Conservation (phyloP, 176 grass and related monocot species). For the Bolboschoenus planiculmis region DNA sequence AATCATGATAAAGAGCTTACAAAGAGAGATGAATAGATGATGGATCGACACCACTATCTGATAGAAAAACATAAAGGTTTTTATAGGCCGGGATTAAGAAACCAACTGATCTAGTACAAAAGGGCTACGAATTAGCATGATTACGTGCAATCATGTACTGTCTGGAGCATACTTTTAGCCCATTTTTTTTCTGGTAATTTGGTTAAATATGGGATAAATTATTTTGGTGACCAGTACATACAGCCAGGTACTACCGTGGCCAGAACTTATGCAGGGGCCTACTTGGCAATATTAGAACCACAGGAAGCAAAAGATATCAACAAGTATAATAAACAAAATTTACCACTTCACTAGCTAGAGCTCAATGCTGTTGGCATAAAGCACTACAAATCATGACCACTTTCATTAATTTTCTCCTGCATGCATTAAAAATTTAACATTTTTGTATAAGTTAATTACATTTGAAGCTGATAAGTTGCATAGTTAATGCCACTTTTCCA, state of each 20-base stretch:
- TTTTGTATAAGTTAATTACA: background rate
- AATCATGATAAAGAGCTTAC: background rate
- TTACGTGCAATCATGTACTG: background rate
- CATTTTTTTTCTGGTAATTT: background rate
- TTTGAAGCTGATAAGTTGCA: background rate
- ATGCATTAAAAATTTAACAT: constrained; percentile 9
- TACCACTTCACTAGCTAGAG: constrained; percentile 18
- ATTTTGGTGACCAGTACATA: background rate
- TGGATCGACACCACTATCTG: background rate
- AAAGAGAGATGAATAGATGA: background rate
- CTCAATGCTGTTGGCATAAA: background rate
- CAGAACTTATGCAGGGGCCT: background rate
- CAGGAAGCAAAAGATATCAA: background rate
- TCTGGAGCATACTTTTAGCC: background rate
- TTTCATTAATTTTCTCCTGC: constrained; percentile 25
- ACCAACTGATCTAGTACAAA: background rate
- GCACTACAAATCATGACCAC: constrained; percentile 4
- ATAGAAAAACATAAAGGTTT: background rate
- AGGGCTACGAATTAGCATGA: background rate
- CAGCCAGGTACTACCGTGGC: background rate
- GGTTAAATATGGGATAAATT: background rate
- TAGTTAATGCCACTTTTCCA: background rate
- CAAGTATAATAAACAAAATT: background rate
- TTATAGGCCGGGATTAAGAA: background rate
- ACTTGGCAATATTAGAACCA: background rate